Conservation (phyloP, 108 stramenopile genomes). For the Skeletonema grethae region DNA sequence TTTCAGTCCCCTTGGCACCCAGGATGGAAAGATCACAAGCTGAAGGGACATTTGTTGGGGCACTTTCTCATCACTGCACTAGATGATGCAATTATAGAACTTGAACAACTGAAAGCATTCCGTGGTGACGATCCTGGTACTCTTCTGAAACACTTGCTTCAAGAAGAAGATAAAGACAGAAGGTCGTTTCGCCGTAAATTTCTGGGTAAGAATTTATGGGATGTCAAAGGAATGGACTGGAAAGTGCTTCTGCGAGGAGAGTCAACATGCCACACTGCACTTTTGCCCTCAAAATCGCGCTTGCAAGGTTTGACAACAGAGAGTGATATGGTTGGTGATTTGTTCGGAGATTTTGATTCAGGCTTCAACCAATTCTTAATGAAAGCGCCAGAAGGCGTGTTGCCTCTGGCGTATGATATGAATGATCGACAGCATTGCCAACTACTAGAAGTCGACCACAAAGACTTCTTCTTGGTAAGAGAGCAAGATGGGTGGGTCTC, state of each 20-base stretch:
- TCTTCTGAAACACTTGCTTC: conserved; percentile 19
- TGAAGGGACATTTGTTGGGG: conserved; percentile 33
- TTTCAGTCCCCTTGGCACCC: conserved; percentile 41
- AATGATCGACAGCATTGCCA: conserved; percentile 41
- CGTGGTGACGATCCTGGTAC: conserved; percentile 5
- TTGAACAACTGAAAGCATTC: conserved; percentile 4
- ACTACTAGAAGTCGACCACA: conserved; percentile 33
- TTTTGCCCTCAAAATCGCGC: conserved; percentile 30
- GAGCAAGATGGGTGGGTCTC: conserved; percentile 34
- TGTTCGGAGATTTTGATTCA: conserved; percentile 18
- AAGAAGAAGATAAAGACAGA: conserved; percentile 8
- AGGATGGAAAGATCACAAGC: conserved; percentile 41
- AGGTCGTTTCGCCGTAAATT: neutral
- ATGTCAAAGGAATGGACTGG: conserved; percentile 8
- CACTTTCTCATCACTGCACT: conserved; percentile 32
- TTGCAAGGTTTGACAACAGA: conserved; percentile 20
- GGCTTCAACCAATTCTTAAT: conserved; percentile 30
- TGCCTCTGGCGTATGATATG: conserved; percentile 37
- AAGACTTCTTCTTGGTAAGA: conserved; percentile 37
- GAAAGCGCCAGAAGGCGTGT: conserved; percentile 5
- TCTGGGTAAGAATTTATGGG: neutral
- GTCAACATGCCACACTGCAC: conserved; percentile 27
- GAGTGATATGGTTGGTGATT: conserved; percentile 12
- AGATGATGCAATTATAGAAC: conserved; percentile 29
- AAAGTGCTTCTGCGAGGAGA: conserved; percentile 10